Evolutionary conservation across 2,329 filamentous ascomycete genomes (phyloP), one percentile per base, ranked within the genome.

Genomic region (Venturia effusa): DNA sequence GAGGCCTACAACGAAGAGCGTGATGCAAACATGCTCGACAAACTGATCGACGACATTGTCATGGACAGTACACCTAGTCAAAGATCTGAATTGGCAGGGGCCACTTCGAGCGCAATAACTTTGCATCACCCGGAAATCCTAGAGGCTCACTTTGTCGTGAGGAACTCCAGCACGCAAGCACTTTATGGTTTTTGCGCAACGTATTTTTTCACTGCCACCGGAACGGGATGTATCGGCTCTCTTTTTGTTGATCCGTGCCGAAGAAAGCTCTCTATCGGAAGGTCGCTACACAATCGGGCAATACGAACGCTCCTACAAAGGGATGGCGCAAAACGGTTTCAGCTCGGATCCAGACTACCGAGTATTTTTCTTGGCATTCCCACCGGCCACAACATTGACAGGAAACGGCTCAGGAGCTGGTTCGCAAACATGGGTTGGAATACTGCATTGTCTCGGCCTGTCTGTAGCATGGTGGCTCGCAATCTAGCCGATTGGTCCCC

Each of bases 361-460:
- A 89, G 87, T n/a, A 85, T 96, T 30, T 97, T 92, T 70, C 83
- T 90, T 0, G 93, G 92, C 0, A 89, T 96, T 11, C 92, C 92
- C 0, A 85, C 82, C n/a, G 81, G 78, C 5, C 85, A 89, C 55
- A 77, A 78, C 1, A 76, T 81, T 4, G 84, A 87, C 69, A 79
- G 83, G 19, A 86, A 84, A 71, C 79, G 81, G 60, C 73, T 86
- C 27, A 80, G 84, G n/a, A 82, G 84, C 57, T 97, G 92, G 92
- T 96, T 97, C 73, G 84, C 87, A n/a, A 90, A 88, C 67, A 83
- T 92, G 59, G 92, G 93, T 17, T 97, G 92, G 92, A 92, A 95
- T 70, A 88, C 83, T 2, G 81, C 83, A 0, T 77, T 85, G 4
- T 85, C 84, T 1, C 80, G 83, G 13, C 78, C 84, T 0, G 81